Base-by-base conservation (phyloP, 345 rosid species). In the Mercurialis annua region DNA sequence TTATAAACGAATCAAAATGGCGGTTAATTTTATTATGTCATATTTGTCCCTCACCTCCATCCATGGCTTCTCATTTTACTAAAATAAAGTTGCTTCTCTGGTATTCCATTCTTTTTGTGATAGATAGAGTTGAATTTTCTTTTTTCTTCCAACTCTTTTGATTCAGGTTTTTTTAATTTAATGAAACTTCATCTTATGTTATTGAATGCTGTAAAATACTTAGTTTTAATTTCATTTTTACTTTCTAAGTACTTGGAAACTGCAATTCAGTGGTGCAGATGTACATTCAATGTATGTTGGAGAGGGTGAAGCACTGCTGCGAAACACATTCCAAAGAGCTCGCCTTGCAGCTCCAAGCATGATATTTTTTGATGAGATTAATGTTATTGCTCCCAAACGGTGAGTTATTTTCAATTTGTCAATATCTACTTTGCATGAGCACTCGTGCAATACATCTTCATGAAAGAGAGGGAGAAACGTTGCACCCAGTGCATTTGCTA, bases 331-430 rank as follows among this genome's bases (percentile, higher is more conserved):
- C n/a, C n/a, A n/a, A n/a, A n/a, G n/a, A n/a, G n/a, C n/a, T n/a
- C n/a, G n/a, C n/a, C n/a, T n/a, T n/a, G n/a, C n/a, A n/a, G n/a
- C n/a, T n/a, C n/a, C n/a, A n/a, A n/a, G n/a, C n/a, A n/a, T n/a
- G 1, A 90, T 89, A 96, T 93, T 90, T 76, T 97, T 93, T 69
- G 98, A 96, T 70, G 98, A 93, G 83, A 92, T 97, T 65, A 97
- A 93, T n/a, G n/a, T n/a, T n/a, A n/a, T n/a, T n/a, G n/a, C n/a
- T 31, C 82, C 86, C 64, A 89, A 86, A 82, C 81, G 95, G 99
- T 94, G 52, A 69, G 79, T 69, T 53, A 51, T 63, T 23, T 36
- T 59, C n/a, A 34, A 2, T 62, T 53, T 49, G 33, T 31, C 56
- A 21, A 18, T 64, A 30, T 44, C 33, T 60, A 40, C 24, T 42